Evolutionary conservation across 2,329 filamentous ascomycete species (phyloP).

Genomic region (Rutstroemia sydowiana): DNA sequence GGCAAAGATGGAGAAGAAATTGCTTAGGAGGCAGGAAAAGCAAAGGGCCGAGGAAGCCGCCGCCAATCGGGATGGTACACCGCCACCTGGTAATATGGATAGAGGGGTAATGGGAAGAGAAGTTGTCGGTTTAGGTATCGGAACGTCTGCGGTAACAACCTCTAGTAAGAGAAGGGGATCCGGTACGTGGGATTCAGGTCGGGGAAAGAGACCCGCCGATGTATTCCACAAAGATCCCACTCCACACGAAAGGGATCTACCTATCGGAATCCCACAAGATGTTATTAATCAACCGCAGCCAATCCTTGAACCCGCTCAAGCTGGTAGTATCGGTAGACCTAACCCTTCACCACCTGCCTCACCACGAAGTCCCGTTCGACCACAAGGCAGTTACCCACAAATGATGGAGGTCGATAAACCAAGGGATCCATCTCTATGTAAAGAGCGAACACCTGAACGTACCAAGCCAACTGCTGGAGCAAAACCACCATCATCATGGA

Average conservation of each 20-base stretch:
- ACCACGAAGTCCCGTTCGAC: constrained; percentile 35
- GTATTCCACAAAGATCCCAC: constrained; percentile 18
- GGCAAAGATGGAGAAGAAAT: constrained; percentile 55
- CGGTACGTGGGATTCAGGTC: constrained; percentile 29
- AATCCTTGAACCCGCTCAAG: constrained; percentile 41
- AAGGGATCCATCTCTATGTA: constrained; percentile 39
- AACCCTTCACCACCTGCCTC: constrained; percentile 40
- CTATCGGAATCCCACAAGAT: neutral
- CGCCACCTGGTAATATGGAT: constrained; percentile 49
- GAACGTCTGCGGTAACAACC: constrained; percentile 48
- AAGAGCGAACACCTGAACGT: constrained; percentile 9
- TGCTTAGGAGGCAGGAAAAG: constrained; percentile 61
- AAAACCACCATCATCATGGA: constrained; percentile 48
- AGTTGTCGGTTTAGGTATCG: constrained; percentile 47
- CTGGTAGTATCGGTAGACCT: constrained; percentile 40
- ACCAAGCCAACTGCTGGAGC: constrained; percentile 45
- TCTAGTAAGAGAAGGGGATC: constrained; percentile 47
- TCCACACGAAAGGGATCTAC: neutral
- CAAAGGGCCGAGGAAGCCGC: constrained; percentile 52
- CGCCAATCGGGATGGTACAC: constrained; percentile 43
- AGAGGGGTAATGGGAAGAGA: constrained; percentile 55
- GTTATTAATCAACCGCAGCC: constrained; percentile 26
- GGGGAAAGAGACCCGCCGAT: constrained; percentile 28
- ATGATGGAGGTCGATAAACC: constrained; percentile 36
- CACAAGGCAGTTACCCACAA: constrained; percentile 44